Percentiles rank a stretch among this genome's conserved stretches.
Evolutionary conservation across 176 grass and related monocot species (phyloP).

Genomic region (Chloris gayana): DNA sequence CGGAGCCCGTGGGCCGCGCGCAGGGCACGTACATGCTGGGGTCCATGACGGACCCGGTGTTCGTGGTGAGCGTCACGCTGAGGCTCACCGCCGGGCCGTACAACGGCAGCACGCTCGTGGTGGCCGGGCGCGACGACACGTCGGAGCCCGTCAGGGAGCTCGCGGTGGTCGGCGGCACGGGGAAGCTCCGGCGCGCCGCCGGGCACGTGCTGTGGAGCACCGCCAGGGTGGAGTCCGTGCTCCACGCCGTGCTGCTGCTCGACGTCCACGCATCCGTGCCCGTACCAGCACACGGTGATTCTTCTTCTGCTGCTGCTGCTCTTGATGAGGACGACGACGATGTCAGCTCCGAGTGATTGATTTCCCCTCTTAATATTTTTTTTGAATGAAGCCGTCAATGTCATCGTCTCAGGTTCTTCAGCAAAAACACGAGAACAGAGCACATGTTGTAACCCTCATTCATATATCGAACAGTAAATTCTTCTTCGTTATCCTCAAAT

Average conservation of each 20-base stretch:
- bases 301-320: too few relatives aligned
- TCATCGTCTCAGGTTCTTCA: too few relatives aligned
- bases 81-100: not conserved
- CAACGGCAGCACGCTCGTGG: constrained; percentile 44
- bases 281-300: too few relatives aligned
- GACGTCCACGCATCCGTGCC: constrained; percentile 31
- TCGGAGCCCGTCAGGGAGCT: constrained; percentile 25
- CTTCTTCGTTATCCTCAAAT: too few relatives aligned
- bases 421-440: too few relatives aligned
- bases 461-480: too few relatives aligned
- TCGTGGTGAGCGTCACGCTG: constrained; percentile 9
- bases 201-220: constrained; percentile 34
- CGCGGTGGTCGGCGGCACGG: constrained; percentile 44
- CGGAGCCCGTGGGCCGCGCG: not conserved
- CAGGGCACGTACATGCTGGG: constrained; percentile 25
- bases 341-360: too few relatives aligned
- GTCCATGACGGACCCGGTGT: not conserved
- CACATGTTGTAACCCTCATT: too few relatives aligned
- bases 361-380: too few relatives aligned
- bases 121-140: constrained; percentile 9
- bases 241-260: constrained; percentile 24
- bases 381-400: too few relatives aligned
- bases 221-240: not conserved
- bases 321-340: too few relatives aligned
- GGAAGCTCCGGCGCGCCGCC: not conserved